These are phyloP conservation scores for Kwoniella sp. DNA, from an alignment of 768 basidiomycete species.

Conservation along the genomic window DNA sequence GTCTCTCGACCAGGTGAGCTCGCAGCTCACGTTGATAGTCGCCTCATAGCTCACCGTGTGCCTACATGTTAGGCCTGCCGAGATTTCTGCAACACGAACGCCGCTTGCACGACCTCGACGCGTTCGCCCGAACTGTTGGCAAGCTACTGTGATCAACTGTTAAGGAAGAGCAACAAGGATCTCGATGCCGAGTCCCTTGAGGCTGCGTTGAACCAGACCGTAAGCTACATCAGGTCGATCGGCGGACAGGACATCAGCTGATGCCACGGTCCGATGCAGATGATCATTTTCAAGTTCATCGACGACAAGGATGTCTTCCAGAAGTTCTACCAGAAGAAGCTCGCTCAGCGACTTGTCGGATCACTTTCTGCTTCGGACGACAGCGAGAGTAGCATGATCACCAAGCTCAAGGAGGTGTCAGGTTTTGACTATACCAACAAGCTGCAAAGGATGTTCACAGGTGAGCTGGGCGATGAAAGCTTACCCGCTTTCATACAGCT, in stretches of 20 bases:
- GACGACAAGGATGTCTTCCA: conserved; percentile 99
- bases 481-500: conserved; percentile 12
- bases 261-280: conserved; percentile 62
- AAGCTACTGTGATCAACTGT: conserved; percentile 82
- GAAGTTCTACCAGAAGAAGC: conserved; percentile 91
- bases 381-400: conserved; percentile 95
- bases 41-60: conserved; percentile 8
- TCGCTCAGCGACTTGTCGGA: conserved; percentile 89
- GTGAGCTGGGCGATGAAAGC: conserved; percentile 57
- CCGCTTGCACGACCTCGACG: conserved; percentile 70
- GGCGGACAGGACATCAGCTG: neutral
- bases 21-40: neutral
- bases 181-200: conserved; percentile 89
- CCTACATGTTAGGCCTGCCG: conserved; percentile 71
- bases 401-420: conserved; percentile 92
- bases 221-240: conserved; percentile 58
- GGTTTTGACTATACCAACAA: conserved; percentile 98
- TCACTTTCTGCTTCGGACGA: conserved; percentile 92
- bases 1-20: conserved; percentile 68
- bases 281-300: conserved; percentile 96
- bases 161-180: conserved; percentile 94
- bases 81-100: conserved; percentile 92
- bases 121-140: conserved; percentile 91
- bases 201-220: conserved; percentile 84
- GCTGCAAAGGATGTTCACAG: conserved; percentile 94